Base-by-base conservation (phyloP, 1,284 basidiomycete species). In the Sporisorium scitamineum region DNA sequence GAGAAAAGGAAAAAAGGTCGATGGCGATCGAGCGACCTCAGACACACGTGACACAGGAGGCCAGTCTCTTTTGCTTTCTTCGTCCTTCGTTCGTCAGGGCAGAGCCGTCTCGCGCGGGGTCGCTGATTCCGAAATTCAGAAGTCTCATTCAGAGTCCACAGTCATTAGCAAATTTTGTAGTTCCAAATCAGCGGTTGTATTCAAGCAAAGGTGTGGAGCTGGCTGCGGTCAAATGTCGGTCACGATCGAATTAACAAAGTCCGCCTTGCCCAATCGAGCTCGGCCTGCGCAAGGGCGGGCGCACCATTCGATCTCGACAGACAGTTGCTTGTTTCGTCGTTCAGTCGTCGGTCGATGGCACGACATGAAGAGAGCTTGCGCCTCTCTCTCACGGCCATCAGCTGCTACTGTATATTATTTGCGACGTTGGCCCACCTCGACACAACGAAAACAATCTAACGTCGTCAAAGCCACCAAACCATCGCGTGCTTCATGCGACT, bases 301-400 rank as follows among this genome's bases (percentile, higher is more conserved):
- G 50, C 50, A 34, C n/a, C n/a, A 8, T 32, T 52, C 50, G 50
- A 52, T 52, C 50, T 52, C 31, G 50, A 37, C 50, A 34, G 50
- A 52, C 50, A 24, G n/a, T 31, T 20, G 47, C 31, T 16, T 34
- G 16, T 20, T 27, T 24, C 0, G 24, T 11, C 26, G 13, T 47
- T 32, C 29, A 1, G 2, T 50, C 26, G 27, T 31, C 20, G 20
- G 31, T n/a, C 13, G 20, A 32, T 24, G 50, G 26, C 50, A 51
- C 11, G 50, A 22, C n/a, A 51, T 37, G 50, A 34, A 31, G 22
- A 52, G 29, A 24, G 26, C 44, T 16, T 14, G 7, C 22, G 24
- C 22, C 34, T 13, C 34, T 34, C 11, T 34, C 34, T 34, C 34
- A 3, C 34, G 3, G 3, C 13, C 7, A 11, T 34, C 14, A 13